phyloP scores from a whole-genome alignment of 129 eudicot genomes.

The Smallanthus sonchifolius region DNA sequence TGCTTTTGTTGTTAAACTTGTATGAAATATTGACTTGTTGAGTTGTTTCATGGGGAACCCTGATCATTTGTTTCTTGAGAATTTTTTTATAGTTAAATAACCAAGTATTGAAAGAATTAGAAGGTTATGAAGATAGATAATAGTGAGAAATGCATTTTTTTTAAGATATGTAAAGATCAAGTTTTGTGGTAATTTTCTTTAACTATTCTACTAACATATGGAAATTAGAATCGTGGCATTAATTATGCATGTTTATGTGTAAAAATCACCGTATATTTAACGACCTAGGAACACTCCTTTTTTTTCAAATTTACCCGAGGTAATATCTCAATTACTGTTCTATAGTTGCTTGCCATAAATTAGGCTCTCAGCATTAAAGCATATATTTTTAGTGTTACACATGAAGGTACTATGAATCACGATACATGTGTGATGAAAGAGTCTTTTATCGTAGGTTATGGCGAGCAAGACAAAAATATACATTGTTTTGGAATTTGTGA shows the following conservation, averaged over 20 bases:
- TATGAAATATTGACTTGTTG: background rate
- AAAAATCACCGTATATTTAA: background rate
- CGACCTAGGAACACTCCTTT: background rate
- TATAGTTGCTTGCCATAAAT: background rate
- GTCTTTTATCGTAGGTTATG: slow-evolving; percentile 59
- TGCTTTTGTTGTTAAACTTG: slow-evolving; percentile 1
- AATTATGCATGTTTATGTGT: slow-evolving; percentile 10
- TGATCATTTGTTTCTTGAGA: background rate
- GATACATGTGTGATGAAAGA: slow-evolving; percentile 17
- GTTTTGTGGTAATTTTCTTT: too few relatives aligned
- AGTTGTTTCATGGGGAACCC: background rate
- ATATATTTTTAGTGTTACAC: background rate
- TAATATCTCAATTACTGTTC: background rate
- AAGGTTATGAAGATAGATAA: background rate
- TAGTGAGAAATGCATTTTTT: background rate
- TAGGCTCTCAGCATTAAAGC: background rate
- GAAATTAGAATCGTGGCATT: slow-evolving; percentile 14
- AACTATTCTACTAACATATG: background rate
- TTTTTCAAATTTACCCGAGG: background rate
- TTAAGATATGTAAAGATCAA: background rate
- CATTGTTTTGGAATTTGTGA: slow-evolving; percentile 84
- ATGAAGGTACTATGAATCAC: background rate
- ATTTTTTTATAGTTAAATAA: background rate
- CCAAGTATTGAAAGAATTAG: background rate
- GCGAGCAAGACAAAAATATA: slow-evolving; percentile 91